Evolutionary conservation across 1,139 yeast species (phyloP).

Genomic region (Yamadazyma oceani): DNA sequence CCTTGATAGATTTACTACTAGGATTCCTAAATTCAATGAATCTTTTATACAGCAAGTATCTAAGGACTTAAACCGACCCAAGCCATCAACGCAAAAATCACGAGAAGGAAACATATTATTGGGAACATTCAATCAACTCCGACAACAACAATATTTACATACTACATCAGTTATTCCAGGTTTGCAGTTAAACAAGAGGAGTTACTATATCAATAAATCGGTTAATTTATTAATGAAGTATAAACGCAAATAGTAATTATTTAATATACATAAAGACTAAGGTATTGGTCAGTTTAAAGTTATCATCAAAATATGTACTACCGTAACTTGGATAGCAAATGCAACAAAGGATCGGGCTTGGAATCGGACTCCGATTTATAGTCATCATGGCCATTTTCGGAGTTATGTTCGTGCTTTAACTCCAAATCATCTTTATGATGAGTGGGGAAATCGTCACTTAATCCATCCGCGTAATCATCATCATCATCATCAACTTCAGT

Average conservation of each 20-base stretch:
- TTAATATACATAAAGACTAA: conserved; percentile 1
- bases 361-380: too few relatives aligned
- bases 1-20: conserved; percentile 14
- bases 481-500: conserved; percentile 20
- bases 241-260: not conserved
- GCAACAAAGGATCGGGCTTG: conserved; percentile 26
- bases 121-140: conserved; percentile 7
- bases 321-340: conserved; percentile 36
- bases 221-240: not conserved
- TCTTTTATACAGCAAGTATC: conserved; percentile 10
- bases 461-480: conserved; percentile 18
- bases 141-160: not conserved
- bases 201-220: not conserved
- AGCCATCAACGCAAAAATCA: conserved; percentile 11
- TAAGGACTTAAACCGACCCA: conserved; percentile 6
- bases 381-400: too few relatives aligned
- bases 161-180: not conserved
- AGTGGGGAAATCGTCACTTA: conserved; percentile 20
- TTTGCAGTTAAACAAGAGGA: not conserved
- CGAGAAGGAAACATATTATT: conserved; percentile 14
- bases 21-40: conserved; percentile 14
- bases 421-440: conserved; percentile 35
- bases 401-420: conserved; percentile 28
- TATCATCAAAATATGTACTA: too few relatives aligned
- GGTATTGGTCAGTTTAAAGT: too few relatives aligned